Conservation (phyloP, 2,329 filamentous ascomycete genomes). For the Fusarium sp. region DNA sequence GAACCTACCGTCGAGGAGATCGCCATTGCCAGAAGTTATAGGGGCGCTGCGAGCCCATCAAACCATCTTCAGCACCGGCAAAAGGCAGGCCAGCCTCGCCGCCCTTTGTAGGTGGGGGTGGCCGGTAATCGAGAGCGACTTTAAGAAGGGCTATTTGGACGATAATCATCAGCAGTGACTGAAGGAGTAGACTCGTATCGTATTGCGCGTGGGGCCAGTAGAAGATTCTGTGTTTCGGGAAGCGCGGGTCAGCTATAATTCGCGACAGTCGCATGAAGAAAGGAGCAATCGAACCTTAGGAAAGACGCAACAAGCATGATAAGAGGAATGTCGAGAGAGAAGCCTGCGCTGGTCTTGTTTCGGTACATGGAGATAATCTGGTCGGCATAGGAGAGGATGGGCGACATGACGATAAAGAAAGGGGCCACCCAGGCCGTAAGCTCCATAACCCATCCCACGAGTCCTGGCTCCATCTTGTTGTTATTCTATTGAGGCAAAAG, state of each 20-base stretch:
- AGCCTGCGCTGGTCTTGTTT: conserved; percentile 72
- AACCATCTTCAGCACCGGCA: conserved; percentile 58
- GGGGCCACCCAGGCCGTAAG: conserved; percentile 68
- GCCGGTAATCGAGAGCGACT: conserved; percentile 75
- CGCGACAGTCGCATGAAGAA: background rate
- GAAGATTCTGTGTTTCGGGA: conserved; percentile 64
- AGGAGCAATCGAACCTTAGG: conserved; percentile 61
- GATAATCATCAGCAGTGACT: conserved; percentile 73
- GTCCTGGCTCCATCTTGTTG: conserved; percentile 18
- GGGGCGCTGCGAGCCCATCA: conserved; percentile 63
- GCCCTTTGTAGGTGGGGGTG: conserved; percentile 67
- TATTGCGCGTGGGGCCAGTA: conserved; percentile 76
- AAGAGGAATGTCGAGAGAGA: conserved; percentile 76
- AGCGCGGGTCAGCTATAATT: conserved; percentile 33
- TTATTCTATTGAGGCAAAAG: background rate
- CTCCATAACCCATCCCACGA: conserved; percentile 41
- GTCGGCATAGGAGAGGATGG: conserved; percentile 73
- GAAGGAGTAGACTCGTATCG: conserved; percentile 71
- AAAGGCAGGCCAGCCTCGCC: conserved; percentile 73
- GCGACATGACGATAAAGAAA: conserved; percentile 71
- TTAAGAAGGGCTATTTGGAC: conserved; percentile 74
- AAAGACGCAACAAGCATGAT: conserved; percentile 79
- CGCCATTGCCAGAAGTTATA: conserved; percentile 89
- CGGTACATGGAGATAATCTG: conserved; percentile 74
- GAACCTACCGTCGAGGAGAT: conserved; percentile 70